Percentiles rank a stretch among this genome's conserved stretches.
These are phyloP conservation scores for Chalciporus sp. DNA, from an alignment of 1,284 basidiomycete species.

Conservation along the genomic window DNA sequence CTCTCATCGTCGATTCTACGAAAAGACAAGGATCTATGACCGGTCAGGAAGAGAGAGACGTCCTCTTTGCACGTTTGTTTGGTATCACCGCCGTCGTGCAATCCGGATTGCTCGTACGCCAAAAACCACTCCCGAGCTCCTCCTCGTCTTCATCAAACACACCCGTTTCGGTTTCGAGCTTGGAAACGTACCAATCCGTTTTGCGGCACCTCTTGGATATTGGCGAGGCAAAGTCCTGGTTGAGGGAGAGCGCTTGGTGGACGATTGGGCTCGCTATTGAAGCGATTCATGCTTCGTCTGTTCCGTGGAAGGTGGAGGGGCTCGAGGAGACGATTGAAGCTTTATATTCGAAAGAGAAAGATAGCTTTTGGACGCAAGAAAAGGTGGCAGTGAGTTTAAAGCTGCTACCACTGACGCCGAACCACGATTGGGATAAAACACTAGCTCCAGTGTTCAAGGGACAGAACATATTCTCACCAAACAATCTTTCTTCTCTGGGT, in stretches of 20 bases:
- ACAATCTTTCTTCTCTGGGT: conserved; percentile 77
- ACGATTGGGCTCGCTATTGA: conserved; percentile 69
- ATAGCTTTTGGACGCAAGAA: conserved; percentile 75
- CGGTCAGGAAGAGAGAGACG: conserved; percentile 90
- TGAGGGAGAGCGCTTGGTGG: conserved; percentile 93
- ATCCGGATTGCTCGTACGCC: conserved; percentile 76
- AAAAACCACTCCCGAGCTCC: conserved; percentile 53
- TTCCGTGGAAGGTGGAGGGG: conserved; percentile 76
- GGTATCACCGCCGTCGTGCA: conserved; percentile 83
- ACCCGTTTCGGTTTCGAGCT: conserved; percentile 57
- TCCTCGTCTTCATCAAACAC: conserved; percentile 54
- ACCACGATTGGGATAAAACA: conserved; percentile 70
- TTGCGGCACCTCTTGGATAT: conserved; percentile 69
- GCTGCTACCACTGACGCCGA: conserved; percentile 61
- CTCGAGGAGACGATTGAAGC: conserved; percentile 52
- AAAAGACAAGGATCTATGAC: conserved; percentile 74
- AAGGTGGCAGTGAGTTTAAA: conserved; percentile 83
- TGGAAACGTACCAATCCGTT: conserved; percentile 65
- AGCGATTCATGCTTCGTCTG: conserved; percentile 56
- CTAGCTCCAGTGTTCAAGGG: conserved; percentile 81
- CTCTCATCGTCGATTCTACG: conserved; percentile 70
- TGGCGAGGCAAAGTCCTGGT: conserved; percentile 87
- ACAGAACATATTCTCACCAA: conserved; percentile 62
- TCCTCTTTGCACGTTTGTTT: conserved; percentile 91
- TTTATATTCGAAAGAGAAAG: conserved; percentile 43